Evolutionary conservation across 352 stramenopile species (phyloP), one percentile per base, ranked within the genome.

Genomic region (Thalassiosira exigua): DNA sequence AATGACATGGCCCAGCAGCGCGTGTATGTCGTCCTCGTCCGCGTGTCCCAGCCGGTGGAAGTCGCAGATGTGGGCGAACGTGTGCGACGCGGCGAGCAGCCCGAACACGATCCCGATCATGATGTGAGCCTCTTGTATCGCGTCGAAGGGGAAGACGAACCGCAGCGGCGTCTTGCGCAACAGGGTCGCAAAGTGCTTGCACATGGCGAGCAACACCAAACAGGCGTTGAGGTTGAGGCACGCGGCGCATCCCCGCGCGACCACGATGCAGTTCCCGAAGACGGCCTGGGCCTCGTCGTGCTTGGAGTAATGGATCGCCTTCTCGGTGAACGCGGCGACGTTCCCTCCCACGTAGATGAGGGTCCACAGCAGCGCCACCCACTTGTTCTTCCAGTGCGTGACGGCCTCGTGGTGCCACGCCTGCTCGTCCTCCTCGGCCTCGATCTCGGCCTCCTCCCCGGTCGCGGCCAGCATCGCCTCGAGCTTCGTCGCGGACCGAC

Each of bases 61-160:
- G 73, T 82, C 73, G 32, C 73, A 81, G 21, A 82, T 53, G 24
- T 81, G 73, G n/a, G 73, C 73, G n/a, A 1, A 29, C 2, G 56
- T 44, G 39, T 81, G 73, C 14, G 51, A 60, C 5, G 52, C 32
- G 7, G 70, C 59, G 26, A 81, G 58, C 2, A 78, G 29, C 2
- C 19, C 58, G 26, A 67, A 54, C 12, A 44, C 53, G 32, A 65
- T 69, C 4, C 73, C 73, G 3, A 78, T 36, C n/a, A 76, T 14
- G 7, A 76, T 81, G 51, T 81, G 73, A 22, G 21, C 29, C 27
- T 67, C 52, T 32, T 67, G 19, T 3, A 41, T 22, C 4, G 52
- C 48, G 32, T 75, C 65, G 42, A 75, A 75, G 24, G 65, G 65
- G 41, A 79, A 75, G 32, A 72, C 22, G 26, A 73, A 72, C 21